Evolutionary conservation across 2,329 filamentous ascomycete species (phyloP), one percentile per base, ranked within the genome.

Genomic region (Stagonosporopsis cucurbitacearum): DNA sequence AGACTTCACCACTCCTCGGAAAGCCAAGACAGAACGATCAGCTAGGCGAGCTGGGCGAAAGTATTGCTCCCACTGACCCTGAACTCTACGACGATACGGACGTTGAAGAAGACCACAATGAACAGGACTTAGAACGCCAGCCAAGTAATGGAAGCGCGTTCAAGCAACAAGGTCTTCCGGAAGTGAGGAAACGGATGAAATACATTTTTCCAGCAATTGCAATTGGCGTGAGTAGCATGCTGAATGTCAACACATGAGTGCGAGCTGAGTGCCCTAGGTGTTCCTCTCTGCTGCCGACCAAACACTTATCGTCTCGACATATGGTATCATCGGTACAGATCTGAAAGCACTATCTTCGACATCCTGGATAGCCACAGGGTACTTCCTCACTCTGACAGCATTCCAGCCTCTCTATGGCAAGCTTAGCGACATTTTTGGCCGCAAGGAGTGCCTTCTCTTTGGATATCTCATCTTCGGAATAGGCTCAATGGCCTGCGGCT

Each of bases 401-500:
- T 91, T 89, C 64, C 90, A 93, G 69, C 90, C 89, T 1, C 77
- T 92, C 0, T 92, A 89, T 62, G 88, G 88, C 42, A 89, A 88
- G 64, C 78, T 90, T 4, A 86, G 82, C 46, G 88, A 90, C 67
- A 88, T 91, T 28, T 90, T 90, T 64, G 87, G 88, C 11, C 82
- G 88, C 6, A 90, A 90, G 66, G 65, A 81, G 66, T 86, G 84
- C 60, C 77, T 92, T 6, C 77, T 91, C 6, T 86, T 88, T 61
- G 81, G 84, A 2, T 90, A 90, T 63, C 70, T 77, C 20, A 74
- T 89, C 46, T 91, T 91, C 68, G 86, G 85, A 3, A 70, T 87
- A 7, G 88, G 88, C 0, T 89, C 86, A 57, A 70, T 87, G 28
- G 77, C 81, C 57, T 88, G 88, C 72, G 87, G 85, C 15, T 73